Evolutionary conservation across 345 rosid species (phyloP), one percentile per base, ranked within the genome.

Genomic region (Arabis hirsuta): DNA sequence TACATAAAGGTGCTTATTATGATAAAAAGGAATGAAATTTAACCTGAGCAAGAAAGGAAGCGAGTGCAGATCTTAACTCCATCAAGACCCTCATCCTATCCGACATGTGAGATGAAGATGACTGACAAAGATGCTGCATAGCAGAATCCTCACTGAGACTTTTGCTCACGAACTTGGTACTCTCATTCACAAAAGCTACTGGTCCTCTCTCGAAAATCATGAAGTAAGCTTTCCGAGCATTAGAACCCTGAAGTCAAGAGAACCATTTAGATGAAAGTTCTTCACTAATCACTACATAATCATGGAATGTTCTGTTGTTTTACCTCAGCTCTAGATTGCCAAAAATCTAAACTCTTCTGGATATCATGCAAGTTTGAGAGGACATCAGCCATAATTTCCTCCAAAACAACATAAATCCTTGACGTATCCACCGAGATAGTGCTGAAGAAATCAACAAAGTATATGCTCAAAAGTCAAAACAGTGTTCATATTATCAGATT

Each of bases 141-240:
- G 96, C 78, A 39, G 78, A 78, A 55, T 87, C 83, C 59, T 85
- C 87, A 47, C 72, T 54, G 47, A 84, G 31, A 52, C 73, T 74
- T 64, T 80, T 81, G 9, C 46, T 82, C 9, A 88, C 51, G 32
- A 91, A 63, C 78, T 83, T 82, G 3, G 67, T 66, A 9, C 86
- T 54, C 63, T 82, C 92, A 53, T 84, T 72, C 56, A 86, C 45
- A 74, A 94, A 91, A 76, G 95, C 97, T 42, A 62, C 55, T 1
- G 97, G 98, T 20, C 98, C 98, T 83, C 98, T 86, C 87, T 94
- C 98, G 20, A 87, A 87, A 31, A 91, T 48, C 90, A 89, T 89
- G 80, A 84, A 91, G 81, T 82, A 85, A 4, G 85, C 79, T 78
- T 85, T 94, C 13, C 80, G 82, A 71, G 87, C 83, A 83, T 82